A percentile compares a stretch with the other conserved stretches of the same genome.
Evolutionary conservation across 148 eudicot species (phyloP).

Genomic region (Chenopodium formosanum): DNA sequence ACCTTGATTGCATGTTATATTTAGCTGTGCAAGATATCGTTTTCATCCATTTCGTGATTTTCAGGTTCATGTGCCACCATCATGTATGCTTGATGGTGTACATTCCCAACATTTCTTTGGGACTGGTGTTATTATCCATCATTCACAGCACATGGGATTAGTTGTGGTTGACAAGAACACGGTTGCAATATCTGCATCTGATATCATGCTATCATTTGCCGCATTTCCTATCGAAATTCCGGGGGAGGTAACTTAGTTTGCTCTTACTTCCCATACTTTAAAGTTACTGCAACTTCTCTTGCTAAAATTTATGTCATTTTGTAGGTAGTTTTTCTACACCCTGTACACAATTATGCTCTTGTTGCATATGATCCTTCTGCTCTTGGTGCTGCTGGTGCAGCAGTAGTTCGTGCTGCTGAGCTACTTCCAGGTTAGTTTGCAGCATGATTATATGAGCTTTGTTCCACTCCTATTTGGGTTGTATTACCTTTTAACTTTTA

Average conservation of each 20-base stretch:
- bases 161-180: constrained; percentile 97
- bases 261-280: neutral
- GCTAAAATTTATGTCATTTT: constrained; percentile 3
- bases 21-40: neutral
- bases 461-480: neutral
- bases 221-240: constrained; percentile 95
- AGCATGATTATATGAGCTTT: neutral
- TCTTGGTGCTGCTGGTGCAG: constrained; percentile 76
- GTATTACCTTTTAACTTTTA: constrained; percentile 9
- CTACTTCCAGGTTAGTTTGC: constrained; percentile 76
- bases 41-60: constrained; percentile 12
- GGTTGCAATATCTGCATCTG: constrained; percentile 83
- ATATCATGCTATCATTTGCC: constrained; percentile 93
- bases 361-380: constrained; percentile 92
- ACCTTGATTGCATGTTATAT: neutral
- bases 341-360: constrained; percentile 90
- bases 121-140: constrained; percentile 83
- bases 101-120: constrained; percentile 92
- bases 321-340: constrained; percentile 96
- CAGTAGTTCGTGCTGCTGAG: constrained; percentile 87
- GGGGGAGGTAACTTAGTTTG: constrained; percentile 60
- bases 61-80: constrained; percentile 96
- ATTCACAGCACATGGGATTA: constrained; percentile 82
- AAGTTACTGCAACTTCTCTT: constrained; percentile 15
- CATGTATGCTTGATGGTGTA: constrained; percentile 96